These are phyloP conservation scores for Parmelia sp. DNA, from an alignment of 495 filamentous ascomycete genomes.

Conservation along the genomic window DNA sequence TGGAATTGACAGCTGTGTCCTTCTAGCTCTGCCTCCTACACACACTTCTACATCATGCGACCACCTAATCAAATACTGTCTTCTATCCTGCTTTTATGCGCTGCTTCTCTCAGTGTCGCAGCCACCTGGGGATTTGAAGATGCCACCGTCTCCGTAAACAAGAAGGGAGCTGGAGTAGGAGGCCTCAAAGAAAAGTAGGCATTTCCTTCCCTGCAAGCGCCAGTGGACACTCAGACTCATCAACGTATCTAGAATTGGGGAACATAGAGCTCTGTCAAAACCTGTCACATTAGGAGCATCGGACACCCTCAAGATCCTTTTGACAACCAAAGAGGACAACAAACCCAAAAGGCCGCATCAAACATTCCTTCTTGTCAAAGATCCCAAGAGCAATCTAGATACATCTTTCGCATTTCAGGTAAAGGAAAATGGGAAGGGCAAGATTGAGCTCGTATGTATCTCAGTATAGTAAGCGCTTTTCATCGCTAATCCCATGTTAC, in stretches of 20 bases:
- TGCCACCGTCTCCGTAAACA: slow-evolving; percentile 68
- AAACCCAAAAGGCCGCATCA: slow-evolving; percentile 83
- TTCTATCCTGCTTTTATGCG: slow-evolving; percentile 30
- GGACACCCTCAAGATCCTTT: slow-evolving; percentile 73
- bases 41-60: slow-evolving; percentile 20
- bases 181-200: slow-evolving; percentile 69
- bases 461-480: neutral
- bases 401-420: slow-evolving; percentile 80
- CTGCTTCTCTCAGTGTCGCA: slow-evolving; percentile 36
- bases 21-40: neutral
- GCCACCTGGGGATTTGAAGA: slow-evolving; percentile 83
- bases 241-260: slow-evolving; percentile 48
- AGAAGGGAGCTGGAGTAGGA: slow-evolving; percentile 61
- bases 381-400: slow-evolving; percentile 68
- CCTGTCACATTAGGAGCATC: slow-evolving; percentile 57
- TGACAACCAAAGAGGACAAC: slow-evolving; percentile 74
- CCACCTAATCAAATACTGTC: slow-evolving; percentile 2
- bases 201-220: slow-evolving; percentile 2
- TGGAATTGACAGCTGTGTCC: slow-evolving; percentile 6
- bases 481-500: slow-evolving; percentile 29
- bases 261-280: slow-evolving; percentile 55
- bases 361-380: slow-evolving; percentile 77
- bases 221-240: neutral
- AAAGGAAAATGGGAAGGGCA: slow-evolving; percentile 81
- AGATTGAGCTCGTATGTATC: slow-evolving; percentile 67